These are phyloP conservation scores for Babesia ovata DNA, from an alignment of 169 alveolate genomes.

Conservation along the genomic window DNA sequence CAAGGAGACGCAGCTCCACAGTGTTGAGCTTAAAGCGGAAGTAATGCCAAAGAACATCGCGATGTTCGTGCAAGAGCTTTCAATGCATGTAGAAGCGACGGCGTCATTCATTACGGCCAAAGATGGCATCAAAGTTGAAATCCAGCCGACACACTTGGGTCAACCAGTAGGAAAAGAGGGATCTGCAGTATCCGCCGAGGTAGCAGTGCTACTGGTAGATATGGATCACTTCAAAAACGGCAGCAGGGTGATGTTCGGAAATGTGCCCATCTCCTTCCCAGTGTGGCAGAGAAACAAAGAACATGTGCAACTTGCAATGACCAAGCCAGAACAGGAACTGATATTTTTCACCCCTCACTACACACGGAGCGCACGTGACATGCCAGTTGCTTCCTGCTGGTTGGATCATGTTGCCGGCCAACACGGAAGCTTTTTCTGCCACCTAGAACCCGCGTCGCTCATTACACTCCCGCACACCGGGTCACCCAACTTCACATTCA, in stretches of 20 bases:
- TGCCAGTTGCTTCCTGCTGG: constrained; percentile 5
- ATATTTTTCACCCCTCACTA: constrained; percentile 18
- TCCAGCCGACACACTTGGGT: not conserved
- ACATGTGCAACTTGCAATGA: not conserved
- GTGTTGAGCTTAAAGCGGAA: not conserved
- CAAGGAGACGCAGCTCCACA: not conserved
- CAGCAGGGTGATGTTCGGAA: constrained; percentile 2
- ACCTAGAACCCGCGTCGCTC: constrained; percentile 4
- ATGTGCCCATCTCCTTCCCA: constrained; percentile 11
- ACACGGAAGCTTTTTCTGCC: not conserved
- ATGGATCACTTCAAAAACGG: constrained; percentile 17
- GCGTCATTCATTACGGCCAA: not conserved
- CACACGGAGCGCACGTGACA: not conserved
- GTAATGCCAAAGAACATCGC: constrained; percentile 2
- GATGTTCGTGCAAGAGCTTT: constrained; percentile 10
- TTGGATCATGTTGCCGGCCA: not conserved
- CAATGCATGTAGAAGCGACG: not conserved
- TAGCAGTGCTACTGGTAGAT: constrained; percentile 25
- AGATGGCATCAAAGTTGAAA: not conserved
- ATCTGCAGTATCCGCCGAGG: not conserved
- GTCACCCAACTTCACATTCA: constrained; percentile 17
- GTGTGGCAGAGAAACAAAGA: not conserved
- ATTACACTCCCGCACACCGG: not conserved
- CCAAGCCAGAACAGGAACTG: not conserved
- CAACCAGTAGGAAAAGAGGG: not conserved